Evolutionary conservation across 1,284 basidiomycete species (phyloP).

Genomic region (Ceratobasidium sp.): DNA sequence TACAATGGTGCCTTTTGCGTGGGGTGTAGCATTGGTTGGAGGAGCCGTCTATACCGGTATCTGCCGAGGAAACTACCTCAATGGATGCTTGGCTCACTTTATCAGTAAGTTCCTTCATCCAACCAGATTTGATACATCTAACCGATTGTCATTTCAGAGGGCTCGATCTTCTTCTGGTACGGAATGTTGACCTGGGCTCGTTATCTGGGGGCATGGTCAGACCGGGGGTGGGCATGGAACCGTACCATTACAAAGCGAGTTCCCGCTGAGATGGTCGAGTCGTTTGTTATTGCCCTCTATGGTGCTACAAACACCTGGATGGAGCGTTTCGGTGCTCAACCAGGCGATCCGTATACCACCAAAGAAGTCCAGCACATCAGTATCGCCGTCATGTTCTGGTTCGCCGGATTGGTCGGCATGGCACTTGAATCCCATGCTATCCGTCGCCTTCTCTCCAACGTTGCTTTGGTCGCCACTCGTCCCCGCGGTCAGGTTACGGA

Average conservation of each 20-base stretch:
- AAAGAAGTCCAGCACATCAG: conserved; percentile 96
- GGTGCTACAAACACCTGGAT: conserved; percentile 95
- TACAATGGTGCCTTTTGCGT: conserved; percentile 69
- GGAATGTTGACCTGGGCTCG: conserved; percentile 89
- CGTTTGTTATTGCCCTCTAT: conserved; percentile 85
- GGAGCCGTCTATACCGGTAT: conserved; percentile 82
- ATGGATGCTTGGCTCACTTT: conserved; percentile 88
- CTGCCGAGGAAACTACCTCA: conserved; percentile 76
- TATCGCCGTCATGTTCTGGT: conserved; percentile 90
- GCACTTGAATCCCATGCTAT: conserved; percentile 81
- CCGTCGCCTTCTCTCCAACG: conserved; percentile 54
- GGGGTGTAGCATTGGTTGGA: conserved; percentile 69
- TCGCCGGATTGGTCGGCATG: conserved; percentile 89
- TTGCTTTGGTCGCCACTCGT: conserved; percentile 42
- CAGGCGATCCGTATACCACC: conserved; percentile 86
- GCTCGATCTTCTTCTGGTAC: conserved; percentile 89
- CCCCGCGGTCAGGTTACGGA: conserved; percentile 54
- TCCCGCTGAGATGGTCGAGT: conserved; percentile 90
- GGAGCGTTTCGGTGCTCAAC: conserved; percentile 86
- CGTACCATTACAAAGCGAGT: conserved; percentile 55
- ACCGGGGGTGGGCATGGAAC: conserved; percentile 97
- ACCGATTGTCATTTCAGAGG: conserved; percentile 59
- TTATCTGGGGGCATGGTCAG: conserved; percentile 88
- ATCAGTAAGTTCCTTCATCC: conserved; percentile 81
- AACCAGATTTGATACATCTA: conserved; percentile 16